phyloP scores from a whole-genome alignment of 1,139 yeast species.

The Candida buenavistaensis region DNA sequence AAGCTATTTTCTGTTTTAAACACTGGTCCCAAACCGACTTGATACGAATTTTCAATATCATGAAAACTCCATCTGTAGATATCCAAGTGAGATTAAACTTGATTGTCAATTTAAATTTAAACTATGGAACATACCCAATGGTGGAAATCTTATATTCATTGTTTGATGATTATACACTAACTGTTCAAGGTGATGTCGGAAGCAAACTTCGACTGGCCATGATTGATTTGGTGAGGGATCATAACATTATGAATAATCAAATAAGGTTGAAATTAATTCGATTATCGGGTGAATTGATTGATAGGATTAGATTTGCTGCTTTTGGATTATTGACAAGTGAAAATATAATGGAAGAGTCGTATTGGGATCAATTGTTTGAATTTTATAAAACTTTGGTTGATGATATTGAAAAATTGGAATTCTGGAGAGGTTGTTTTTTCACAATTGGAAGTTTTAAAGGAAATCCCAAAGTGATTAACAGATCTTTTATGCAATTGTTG shows the following conservation, averaged over 20 bases:
- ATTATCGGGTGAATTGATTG: slow-evolving; percentile 46
- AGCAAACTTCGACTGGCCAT: slow-evolving; percentile 60
- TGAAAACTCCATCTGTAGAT: slow-evolving; percentile 21
- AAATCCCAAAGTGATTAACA: slow-evolving; percentile 45
- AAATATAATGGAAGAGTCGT: slow-evolving; percentile 14
- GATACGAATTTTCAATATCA: slow-evolving; percentile 16
- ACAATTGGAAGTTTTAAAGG: slow-evolving; percentile 66
- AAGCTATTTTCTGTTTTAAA: slow-evolving; percentile 29
- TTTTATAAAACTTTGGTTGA: slow-evolving; percentile 14
- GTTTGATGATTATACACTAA: slow-evolving; percentile 64
- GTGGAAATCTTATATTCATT: slow-evolving; percentile 17
- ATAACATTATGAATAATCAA: slow-evolving; percentile 15
- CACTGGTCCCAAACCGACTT: slow-evolving; percentile 13
- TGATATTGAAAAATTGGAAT: slow-evolving; percentile 22
- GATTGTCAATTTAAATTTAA: slow-evolving; percentile 18
- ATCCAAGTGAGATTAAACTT: slow-evolving; percentile 28
- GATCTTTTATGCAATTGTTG: slow-evolving; percentile 45
- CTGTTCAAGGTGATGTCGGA: slow-evolving; percentile 80
- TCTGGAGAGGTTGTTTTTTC: slow-evolving; percentile 58
- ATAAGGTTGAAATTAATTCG: slow-evolving; percentile 45
- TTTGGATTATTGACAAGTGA: slow-evolving; percentile 20
- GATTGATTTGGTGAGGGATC: slow-evolving; percentile 23
- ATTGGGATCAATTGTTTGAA: slow-evolving; percentile 27
- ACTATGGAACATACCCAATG: slow-evolving; percentile 33
- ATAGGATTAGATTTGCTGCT: slow-evolving; percentile 28